Base-by-base conservation (phyloP, 2,329 filamentous ascomycete genomes). In the Pseudogymnoascus sp. region DNA sequence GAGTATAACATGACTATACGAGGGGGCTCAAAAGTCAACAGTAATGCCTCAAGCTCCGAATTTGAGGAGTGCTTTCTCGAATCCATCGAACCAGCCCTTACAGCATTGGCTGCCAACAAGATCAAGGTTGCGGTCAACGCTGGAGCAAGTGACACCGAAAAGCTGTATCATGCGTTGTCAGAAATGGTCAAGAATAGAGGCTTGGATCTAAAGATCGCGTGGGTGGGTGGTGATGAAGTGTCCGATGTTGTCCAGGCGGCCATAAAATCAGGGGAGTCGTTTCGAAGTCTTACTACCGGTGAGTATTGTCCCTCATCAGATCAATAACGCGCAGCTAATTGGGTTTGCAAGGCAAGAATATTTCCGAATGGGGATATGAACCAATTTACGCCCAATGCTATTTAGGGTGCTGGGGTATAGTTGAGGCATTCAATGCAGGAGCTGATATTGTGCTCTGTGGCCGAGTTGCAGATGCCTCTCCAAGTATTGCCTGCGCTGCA, bases 71-170 rank as follows among this genome's bases (percentile, higher is more conserved):
- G 23, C 23, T 56, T 56, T 33, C 63, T 69, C 26, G 66, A 68
- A 62, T 65, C 67, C 11, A 31, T 69, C 9, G 61, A 59, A 10
- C 67, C 67, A 2, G 68, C 67, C 11, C 46, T 84, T 3, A 72
- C 79, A 3, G 69, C 80, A 5, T 74, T 84, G 23, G 75, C 76
- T 1, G 71, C 77, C 60, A 76, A 80, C 63, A 68, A 74, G 0
- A 82, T 83, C 70, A 81, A 80, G 65, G 75, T 83, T 13, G 75
- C 81, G 35, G 75, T 82, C 46, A 84, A 84, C 69, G 82, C 82
- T 3, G 82, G 82, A 2, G 80, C 78, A 2, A 75, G 79, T n/a
- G 80, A 84, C 66, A 80, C 81, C 0, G 73, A 76, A 63, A 78
- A 75, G 0, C 68, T 84, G 17, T 76, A 77, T 1, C 23, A 63